phyloP scores from a whole-genome alignment of 352 stramenopile genomes.

The Thraustochytrium striatum region DNA sequence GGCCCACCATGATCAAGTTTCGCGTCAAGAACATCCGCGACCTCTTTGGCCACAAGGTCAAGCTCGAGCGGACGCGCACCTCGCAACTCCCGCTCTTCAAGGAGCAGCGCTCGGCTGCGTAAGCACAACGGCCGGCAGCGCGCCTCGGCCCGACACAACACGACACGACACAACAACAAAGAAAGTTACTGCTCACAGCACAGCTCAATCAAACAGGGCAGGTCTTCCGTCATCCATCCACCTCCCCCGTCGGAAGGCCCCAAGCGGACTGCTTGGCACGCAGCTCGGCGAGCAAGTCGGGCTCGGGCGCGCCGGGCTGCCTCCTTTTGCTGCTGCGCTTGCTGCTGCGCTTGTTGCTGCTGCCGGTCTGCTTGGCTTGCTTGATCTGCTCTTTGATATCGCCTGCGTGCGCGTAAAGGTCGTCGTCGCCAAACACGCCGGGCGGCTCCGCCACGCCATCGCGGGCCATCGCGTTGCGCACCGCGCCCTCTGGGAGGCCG shows the following conservation, averaged over 20 bases:
- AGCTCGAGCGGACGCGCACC: slow-evolving; percentile 46
- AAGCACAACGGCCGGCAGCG: too few relatives aligned
- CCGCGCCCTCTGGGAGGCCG: slow-evolving; percentile 35
- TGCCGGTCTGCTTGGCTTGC: background rate
- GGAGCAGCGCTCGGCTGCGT: background rate
- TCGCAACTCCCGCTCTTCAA: slow-evolving; percentile 42
- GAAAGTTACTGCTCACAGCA: too few relatives aligned
- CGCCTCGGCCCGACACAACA: too few relatives aligned
- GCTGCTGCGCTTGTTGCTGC: background rate
- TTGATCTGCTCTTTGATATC: background rate
- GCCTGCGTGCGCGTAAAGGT: background rate
- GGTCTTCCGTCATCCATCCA: too few relatives aligned
- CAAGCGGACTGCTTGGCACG: too few relatives aligned
- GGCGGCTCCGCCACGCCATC: background rate
- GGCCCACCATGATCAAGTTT: slow-evolving; percentile 99
- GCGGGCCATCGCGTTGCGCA: slow-evolving; percentile 42
- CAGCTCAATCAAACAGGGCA: too few relatives aligned
- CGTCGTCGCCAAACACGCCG: slow-evolving; percentile 18
- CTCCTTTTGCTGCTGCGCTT: too few relatives aligned
- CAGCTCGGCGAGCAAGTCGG: too few relatives aligned
- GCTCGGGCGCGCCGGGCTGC: too few relatives aligned
- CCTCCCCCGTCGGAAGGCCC: too few relatives aligned
- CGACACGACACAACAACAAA: too few relatives aligned
- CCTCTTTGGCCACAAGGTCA: slow-evolving; percentile 97
- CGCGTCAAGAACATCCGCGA: slow-evolving; percentile 98